Conservation (phyloP, 192 early-diverging fungal genomes). For the Backusella tuberculispora region DNA sequence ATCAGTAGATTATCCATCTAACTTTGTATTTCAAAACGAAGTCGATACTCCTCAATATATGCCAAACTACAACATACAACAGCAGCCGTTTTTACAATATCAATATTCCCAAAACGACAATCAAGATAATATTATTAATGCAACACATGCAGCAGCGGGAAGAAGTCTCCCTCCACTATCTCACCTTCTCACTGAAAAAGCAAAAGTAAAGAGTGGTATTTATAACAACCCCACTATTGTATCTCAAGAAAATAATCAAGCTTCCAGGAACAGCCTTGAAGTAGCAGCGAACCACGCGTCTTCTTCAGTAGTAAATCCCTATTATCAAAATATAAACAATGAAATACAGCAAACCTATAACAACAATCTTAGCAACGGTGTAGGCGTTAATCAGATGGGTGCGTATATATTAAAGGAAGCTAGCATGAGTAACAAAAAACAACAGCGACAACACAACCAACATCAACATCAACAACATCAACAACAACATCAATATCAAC, state of each 20-base stretch:
- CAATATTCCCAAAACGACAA: background rate
- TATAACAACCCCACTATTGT: background rate
- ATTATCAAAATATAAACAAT: background rate
- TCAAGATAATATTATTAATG: conserved; percentile 10
- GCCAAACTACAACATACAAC: background rate
- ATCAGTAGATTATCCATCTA: conserved; percentile 5
- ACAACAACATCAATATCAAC: too few relatives aligned
- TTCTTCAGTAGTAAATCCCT: background rate
- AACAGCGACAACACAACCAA: background rate
- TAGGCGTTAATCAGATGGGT: background rate
- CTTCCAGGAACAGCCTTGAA: background rate
- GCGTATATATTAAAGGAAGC: background rate
- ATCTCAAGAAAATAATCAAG: background rate
- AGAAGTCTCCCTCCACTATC: conserved; percentile 2
- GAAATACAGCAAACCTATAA: background rate
- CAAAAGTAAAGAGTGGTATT: background rate
- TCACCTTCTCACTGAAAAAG: background rate
- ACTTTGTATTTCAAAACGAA: conserved; percentile 8
- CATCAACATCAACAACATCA: background rate
- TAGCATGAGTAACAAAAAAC: background rate
- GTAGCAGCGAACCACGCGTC: background rate
- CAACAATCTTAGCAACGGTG: background rate
- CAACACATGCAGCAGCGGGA: background rate
- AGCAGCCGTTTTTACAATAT: conserved; percentile 2
- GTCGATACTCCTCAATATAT: background rate